These are phyloP conservation scores for Syzygium oleosum DNA, from an alignment of 345 rosid species.

Conservation along the genomic window DNA sequence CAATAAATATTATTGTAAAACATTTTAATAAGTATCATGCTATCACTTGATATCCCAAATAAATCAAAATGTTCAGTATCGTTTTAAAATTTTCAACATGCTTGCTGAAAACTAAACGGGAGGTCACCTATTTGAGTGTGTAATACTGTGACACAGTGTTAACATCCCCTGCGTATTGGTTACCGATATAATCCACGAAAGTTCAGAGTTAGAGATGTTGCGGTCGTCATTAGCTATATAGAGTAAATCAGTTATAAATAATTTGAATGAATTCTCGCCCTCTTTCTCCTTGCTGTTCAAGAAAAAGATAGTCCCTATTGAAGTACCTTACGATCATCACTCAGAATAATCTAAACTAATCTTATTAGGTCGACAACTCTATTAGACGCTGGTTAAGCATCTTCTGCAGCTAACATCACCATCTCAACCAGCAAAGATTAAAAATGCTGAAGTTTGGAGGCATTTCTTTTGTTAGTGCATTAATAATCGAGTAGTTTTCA, in stretches of 20 bases:
- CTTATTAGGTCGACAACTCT: background rate
- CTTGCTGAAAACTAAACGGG: background rate
- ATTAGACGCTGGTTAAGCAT: background rate
- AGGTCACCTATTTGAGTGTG: background rate
- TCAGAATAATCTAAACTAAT: background rate
- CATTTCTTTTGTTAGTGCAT: background rate
- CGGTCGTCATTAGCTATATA: background rate
- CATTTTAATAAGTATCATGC: background rate
- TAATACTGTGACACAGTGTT: background rate
- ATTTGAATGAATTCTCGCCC: background rate
- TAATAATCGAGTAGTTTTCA: background rate
- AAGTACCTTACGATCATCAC: background rate
- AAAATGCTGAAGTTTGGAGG: background rate
- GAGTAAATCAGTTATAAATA: background rate
- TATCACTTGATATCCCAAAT: background rate
- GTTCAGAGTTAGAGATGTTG: background rate
- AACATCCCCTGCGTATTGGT: background rate
- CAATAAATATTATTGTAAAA: background rate
- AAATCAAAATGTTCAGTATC: background rate
- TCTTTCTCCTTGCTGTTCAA: background rate
- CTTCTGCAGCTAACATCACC: background rate
- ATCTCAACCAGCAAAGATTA: background rate
- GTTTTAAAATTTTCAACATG: background rate
- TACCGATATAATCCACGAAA: background rate
- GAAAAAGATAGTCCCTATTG: background rate